Percentiles rank a stretch among this genome's conserved stretches.
These are phyloP conservation scores for Aspergillus campestris DNA, from an alignment of 495 filamentous ascomycete species.

Conservation along the genomic window DNA sequence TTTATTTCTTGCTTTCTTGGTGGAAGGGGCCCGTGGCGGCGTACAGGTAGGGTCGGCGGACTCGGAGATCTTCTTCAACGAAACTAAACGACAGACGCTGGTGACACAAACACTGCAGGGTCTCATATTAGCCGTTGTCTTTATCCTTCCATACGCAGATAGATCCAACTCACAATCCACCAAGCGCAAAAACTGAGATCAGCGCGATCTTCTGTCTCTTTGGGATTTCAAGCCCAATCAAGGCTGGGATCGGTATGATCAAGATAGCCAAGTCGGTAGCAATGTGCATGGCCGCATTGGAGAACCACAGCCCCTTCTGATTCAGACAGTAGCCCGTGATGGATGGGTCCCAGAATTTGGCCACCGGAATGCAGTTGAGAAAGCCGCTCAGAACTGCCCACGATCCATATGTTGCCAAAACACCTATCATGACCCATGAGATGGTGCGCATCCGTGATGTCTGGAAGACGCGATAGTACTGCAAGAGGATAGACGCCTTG, in stretches of 20 bases:
- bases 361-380: slow-evolving; percentile 38
- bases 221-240: slow-evolving; percentile 38
- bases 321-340: slow-evolving; percentile 30
- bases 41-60: slow-evolving; percentile 37
- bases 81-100: slow-evolving; percentile 32
- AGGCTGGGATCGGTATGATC: slow-evolving; percentile 41
- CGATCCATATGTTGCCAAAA: slow-evolving; percentile 31
- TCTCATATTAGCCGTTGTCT: neutral
- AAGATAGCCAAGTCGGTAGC: slow-evolving; percentile 45
- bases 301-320: slow-evolving; percentile 38
- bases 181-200: slow-evolving; percentile 42
- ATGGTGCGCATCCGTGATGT: slow-evolving; percentile 29
- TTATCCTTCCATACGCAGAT: too few species aligned
- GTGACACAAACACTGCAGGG: slow-evolving; percentile 35
- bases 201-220: slow-evolving; percentile 39
- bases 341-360: slow-evolving; percentile 34
- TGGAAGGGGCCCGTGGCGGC: slow-evolving; percentile 6
- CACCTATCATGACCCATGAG: slow-evolving; percentile 35
- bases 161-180: slow-evolving; percentile 46
- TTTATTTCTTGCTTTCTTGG: neutral
- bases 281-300: slow-evolving; percentile 44
- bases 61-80: slow-evolving; percentile 28
- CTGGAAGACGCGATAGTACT: slow-evolving; percentile 42
- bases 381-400: slow-evolving; percentile 38
- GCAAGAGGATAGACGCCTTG: slow-evolving; percentile 43